Percentiles rank a stretch among this genome's conserved stretches.
phyloP scores from a whole-genome alignment of 371 early-diverging fungal species.

The Actinomortierella ambigua region DNA sequence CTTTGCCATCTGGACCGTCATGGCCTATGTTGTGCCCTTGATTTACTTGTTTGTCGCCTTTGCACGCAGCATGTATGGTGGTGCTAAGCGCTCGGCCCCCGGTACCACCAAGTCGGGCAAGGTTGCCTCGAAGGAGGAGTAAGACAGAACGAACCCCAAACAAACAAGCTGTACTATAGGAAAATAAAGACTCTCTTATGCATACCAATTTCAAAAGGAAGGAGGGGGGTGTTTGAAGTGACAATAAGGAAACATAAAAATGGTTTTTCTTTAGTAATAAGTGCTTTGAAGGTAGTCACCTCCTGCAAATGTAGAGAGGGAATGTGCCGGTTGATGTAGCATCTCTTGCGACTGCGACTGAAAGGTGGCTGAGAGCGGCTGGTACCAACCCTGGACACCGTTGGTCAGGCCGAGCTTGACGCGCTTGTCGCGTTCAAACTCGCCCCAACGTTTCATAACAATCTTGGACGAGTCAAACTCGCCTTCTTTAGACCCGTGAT shows the following conservation, averaged over 20 bases:
- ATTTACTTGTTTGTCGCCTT: slow-evolving; percentile 81
- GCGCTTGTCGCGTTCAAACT: slow-evolving; percentile 51
- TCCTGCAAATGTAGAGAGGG: no score
- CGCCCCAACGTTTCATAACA: slow-evolving; percentile 60
- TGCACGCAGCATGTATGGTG: slow-evolving; percentile 69
- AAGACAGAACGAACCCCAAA: not conserved
- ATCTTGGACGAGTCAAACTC: slow-evolving; percentile 66
- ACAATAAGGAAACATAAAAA: no score
- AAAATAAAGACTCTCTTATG: no score
- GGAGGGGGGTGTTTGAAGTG: not conserved
- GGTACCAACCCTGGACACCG: slow-evolving; percentile 41
- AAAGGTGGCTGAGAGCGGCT: slow-evolving; percentile 20
- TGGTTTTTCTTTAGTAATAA: no score
- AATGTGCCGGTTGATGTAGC: no score
- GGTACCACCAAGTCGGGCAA: slow-evolving; percentile 7
- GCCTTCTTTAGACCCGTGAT: slow-evolving; percentile 53
- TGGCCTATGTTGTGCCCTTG: slow-evolving; percentile 81
- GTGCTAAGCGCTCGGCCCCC: slow-evolving; percentile 28
- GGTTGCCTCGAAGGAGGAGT: slow-evolving; percentile 10
- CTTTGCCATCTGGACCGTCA: slow-evolving; percentile 66
- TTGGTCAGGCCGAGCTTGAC: slow-evolving; percentile 36
- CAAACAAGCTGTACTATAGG: not conserved
- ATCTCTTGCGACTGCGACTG: not conserved
- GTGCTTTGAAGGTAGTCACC: no score
- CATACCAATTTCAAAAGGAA: no score